Base-by-base conservation (phyloP, 2,329 filamentous ascomycete species). In the Dothistroma pini region DNA sequence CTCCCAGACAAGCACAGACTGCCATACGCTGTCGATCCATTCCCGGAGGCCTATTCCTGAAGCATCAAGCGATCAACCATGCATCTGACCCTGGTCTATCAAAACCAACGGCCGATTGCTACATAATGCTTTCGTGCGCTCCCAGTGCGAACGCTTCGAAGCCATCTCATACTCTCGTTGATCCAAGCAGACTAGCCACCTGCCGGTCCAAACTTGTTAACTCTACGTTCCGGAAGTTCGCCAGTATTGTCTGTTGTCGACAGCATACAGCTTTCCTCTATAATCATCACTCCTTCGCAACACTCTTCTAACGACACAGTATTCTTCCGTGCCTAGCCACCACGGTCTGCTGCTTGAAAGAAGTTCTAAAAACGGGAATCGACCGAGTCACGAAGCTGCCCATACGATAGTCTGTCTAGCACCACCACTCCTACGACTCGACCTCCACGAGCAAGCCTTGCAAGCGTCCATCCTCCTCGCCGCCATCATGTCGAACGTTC, bases 401-500 rank as follows among this genome's bases (percentile, higher is more conserved):
- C 54, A n/a, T 29, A 38, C 19, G 25, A 47, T 34, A 29, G n/a
- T 38, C 54, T 22, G 16, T 32, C 19, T 9, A 57, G n/a, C 57
- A 31, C 38, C 1, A 21, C n/a, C 7, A 31, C n/a, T 53, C 11
- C 19, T 7, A 52, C 12, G 21, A 52, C 19, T 21, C 19, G 10
- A 9, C 47, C 21, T 38, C 52, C 32, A 41, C 29, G 48, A 54
- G 25, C 25, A 29, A 29, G 25, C 25, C 5, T n/a, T 14, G 14
- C 14, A 44, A 19, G 41, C 14, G n/a, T 55, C 51, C 38, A 44
- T 31, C 34, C 56, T 41, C 54, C 9, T 44, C 38, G 29, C 48
- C 44, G 22, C 52, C 57, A 73, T 55, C n/a, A 75, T 75, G 74
- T 72, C 74, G 72, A 81, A 81, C 70, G 71, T 79, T 61, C 82